These are phyloP conservation scores for Coprinopsis marcescibilis DNA, from an alignment of 768 basidiomycete genomes.

Conservation along the genomic window DNA sequence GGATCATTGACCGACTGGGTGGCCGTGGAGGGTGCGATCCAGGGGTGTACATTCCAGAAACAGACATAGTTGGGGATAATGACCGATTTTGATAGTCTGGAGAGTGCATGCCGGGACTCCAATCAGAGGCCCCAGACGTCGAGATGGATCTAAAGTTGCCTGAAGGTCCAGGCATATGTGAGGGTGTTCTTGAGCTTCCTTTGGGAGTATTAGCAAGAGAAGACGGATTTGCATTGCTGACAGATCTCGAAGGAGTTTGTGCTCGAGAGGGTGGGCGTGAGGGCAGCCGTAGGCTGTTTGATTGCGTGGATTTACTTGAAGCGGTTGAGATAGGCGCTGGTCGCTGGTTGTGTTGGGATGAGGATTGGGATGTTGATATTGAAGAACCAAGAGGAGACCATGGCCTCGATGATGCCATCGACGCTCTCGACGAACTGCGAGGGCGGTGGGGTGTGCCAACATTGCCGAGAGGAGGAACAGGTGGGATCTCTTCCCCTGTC, in stretches of 20 bases:
- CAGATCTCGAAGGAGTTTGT: constrained; percentile 47
- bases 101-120: constrained; percentile 13
- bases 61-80: constrained; percentile 56
- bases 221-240: constrained; percentile 22
- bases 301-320: constrained; percentile 3
- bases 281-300: constrained; percentile 9
- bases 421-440: constrained; percentile 66
- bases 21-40: constrained; percentile 61
- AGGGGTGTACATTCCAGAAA: constrained; percentile 36
- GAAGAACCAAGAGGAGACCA: constrained; percentile 76
- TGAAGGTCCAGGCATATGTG: constrained; percentile 67
- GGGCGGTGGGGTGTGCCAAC: constrained; percentile 43
- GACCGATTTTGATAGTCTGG: constrained; percentile 44
- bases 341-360: constrained; percentile 25
- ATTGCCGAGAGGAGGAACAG: constrained; percentile 35
- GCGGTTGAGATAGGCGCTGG: constrained; percentile 28
- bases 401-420: constrained; percentile 72
- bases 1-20: constrained; percentile 81
- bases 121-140: background rate
- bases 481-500: constrained; percentile 28
- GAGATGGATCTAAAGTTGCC: constrained; percentile 37
- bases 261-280: constrained; percentile 52
- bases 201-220: constrained; percentile 44
- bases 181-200: constrained; percentile 74
- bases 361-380: constrained; percentile 62